Percentiles rank a stretch among this genome's conserved stretches.
Evolutionary conservation across 2,329 filamentous ascomycete genomes (phyloP).

Genomic region (Penicillium expansum): DNA sequence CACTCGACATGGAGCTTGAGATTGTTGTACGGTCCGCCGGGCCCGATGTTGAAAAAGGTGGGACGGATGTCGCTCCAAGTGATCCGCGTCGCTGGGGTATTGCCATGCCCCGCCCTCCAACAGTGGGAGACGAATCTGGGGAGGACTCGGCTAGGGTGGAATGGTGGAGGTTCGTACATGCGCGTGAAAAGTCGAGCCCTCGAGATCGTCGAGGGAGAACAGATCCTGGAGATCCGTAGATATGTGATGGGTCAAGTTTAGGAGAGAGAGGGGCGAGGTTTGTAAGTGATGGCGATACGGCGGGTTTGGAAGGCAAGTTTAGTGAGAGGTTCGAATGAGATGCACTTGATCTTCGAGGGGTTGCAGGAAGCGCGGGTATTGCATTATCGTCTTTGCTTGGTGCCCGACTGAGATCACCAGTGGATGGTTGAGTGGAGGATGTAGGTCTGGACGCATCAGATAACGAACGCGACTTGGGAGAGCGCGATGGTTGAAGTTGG

Average conservation of each 20-base stretch:
- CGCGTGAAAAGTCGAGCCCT: constrained; percentile 88
- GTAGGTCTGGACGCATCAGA: constrained; percentile 63
- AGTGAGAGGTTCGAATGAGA: constrained; percentile 64
- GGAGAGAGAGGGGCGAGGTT: constrained; percentile 73
- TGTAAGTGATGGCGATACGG: constrained; percentile 50
- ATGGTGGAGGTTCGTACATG: constrained; percentile 91
- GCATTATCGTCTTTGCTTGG: constrained; percentile 67
- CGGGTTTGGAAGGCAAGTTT: constrained; percentile 60
- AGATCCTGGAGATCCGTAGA: constrained; percentile 82
- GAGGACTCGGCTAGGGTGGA: constrained; percentile 89
- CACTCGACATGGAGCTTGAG: constrained; percentile 78
- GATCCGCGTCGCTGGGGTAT: constrained; percentile 60
- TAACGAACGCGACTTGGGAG: constrained; percentile 60
- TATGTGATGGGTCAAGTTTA: constrained; percentile 78
- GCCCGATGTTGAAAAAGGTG: constrained; percentile 68
- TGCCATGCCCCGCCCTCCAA: constrained; percentile 65
- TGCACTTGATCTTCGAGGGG: constrained; percentile 67
- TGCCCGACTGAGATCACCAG: constrained; percentile 51
- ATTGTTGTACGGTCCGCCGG: constrained; percentile 68
- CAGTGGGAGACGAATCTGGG: constrained; percentile 85
- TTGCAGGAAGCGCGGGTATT: constrained; percentile 58
- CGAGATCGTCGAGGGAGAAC: constrained; percentile 85
- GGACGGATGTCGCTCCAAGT: constrained; percentile 57
- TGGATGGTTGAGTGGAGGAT: constrained; percentile 52
- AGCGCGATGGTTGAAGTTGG: constrained; percentile 26